phyloP scores from a whole-genome alignment of 2,329 filamentous ascomycete genomes.

The Proliferodiscus dingleyae region DNA sequence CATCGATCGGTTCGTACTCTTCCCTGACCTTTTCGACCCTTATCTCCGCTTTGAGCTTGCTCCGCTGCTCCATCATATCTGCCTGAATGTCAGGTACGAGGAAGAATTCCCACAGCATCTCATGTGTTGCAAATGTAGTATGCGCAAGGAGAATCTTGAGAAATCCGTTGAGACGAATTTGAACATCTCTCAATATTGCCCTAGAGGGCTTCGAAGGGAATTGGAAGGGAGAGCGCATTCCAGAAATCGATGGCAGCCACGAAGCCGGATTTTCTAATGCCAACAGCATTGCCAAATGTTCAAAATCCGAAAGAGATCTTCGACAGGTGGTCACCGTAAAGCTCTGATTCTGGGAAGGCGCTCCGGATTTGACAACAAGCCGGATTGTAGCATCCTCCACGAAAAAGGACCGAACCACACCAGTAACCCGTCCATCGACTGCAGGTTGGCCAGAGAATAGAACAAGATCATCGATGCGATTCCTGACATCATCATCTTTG shows the following conservation, averaged over 20 bases:
- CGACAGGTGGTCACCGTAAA: slow-evolving; percentile 95
- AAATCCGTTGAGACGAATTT: slow-evolving; percentile 81
- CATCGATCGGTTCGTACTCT: slow-evolving; percentile 79
- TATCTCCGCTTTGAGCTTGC: slow-evolving; percentile 77
- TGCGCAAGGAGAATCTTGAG: slow-evolving; percentile 81
- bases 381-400: slow-evolving; percentile 94
- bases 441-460: slow-evolving; percentile 71
- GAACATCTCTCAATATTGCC: slow-evolving; percentile 79
- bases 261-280: slow-evolving; percentile 89
- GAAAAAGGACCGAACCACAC: slow-evolving; percentile 92
- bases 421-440: slow-evolving; percentile 77
- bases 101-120: slow-evolving; percentile 99
- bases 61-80: slow-evolving; percentile 84
- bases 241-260: slow-evolving; percentile 78
- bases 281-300: slow-evolving; percentile 79
- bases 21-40: slow-evolving; percentile 81
- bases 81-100: slow-evolving; percentile 90
- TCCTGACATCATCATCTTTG: slow-evolving; percentile 95
- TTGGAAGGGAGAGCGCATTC: slow-evolving; percentile 82
- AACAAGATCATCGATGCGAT: slow-evolving; percentile 90
- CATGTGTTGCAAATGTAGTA: slow-evolving; percentile 90
- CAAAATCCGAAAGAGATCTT: slow-evolving; percentile 82
- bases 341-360: slow-evolving; percentile 72
- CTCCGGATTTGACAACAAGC: slow-evolving; percentile 89
- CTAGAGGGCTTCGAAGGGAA: slow-evolving; percentile 88